A percentile compares a stretch with the other conserved stretches of the same genome.
Evolutionary conservation across 108 stramenopile genomes (phyloP).

Genomic region (Stephanodiscus triporus): DNA sequence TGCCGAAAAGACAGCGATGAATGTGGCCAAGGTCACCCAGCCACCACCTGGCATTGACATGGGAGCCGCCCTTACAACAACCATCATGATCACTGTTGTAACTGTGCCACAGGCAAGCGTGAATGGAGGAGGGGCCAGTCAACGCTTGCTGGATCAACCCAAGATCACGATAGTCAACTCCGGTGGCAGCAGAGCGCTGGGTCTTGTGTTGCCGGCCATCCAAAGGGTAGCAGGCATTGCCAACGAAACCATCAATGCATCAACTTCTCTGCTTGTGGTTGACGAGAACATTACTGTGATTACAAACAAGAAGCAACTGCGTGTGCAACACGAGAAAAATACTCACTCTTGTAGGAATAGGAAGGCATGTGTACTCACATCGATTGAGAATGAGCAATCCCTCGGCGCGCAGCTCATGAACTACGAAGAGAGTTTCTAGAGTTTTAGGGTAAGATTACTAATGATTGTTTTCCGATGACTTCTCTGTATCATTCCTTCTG

Average conservation of each 20-base stretch:
- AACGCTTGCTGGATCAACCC: background rate
- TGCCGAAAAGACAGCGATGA: background rate
- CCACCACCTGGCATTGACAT: background rate
- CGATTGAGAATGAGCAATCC: too few relatives aligned
- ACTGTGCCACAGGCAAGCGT: background rate
- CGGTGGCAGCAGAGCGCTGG: background rate
- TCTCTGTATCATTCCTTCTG: background rate
- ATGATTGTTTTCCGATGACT: background rate
- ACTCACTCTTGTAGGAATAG: too few relatives aligned
- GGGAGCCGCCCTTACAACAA: background rate
- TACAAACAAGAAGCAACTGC: too few relatives aligned
- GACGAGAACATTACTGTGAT: background rate
- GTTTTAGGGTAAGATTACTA: too few relatives aligned
- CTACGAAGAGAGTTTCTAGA: too few relatives aligned
- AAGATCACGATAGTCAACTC: background rate
- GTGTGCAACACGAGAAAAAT: too few relatives aligned
- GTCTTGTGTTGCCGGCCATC: background rate
- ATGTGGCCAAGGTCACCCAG: slow-evolving; percentile 1
- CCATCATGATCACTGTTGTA: background rate
- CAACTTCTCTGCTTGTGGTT: background rate
- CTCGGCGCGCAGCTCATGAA: too few relatives aligned
- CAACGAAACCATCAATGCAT: background rate
- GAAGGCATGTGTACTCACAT: too few relatives aligned
- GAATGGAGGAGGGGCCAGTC: background rate
- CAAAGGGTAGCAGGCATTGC: background rate